Evolutionary conservation across 768 basidiomycete species (phyloP).

Genomic region (Stropharia rugosoannulata): DNA sequence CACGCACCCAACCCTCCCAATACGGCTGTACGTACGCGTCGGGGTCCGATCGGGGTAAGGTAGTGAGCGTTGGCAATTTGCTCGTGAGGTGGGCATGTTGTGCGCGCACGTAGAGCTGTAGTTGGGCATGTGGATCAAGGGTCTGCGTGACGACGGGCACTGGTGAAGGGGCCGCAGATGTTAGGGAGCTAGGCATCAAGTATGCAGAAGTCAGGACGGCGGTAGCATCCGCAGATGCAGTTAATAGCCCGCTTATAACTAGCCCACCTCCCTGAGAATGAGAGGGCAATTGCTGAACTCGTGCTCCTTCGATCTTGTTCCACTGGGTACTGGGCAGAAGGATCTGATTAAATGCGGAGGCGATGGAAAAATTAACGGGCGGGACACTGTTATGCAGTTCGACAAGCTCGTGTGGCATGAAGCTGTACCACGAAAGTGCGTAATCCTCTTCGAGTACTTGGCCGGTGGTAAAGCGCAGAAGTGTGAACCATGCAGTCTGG

Average conservation of each 20-base stretch:
- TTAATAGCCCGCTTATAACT: neutral
- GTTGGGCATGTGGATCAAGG: neutral
- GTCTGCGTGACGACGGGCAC: no score
- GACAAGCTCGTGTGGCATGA: conserved; percentile 64
- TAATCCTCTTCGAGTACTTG: conserved; percentile 70
- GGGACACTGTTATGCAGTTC: conserved; percentile 53
- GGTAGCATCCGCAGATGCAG: neutral
- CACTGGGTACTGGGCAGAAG: conserved; percentile 1
- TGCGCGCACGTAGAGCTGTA: neutral
- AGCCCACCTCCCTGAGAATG: neutral
- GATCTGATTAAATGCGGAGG: conserved; percentile 7
- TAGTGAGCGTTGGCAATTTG: conserved; percentile 7
- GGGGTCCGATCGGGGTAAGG: conserved; percentile 35
- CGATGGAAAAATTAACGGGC: conserved; percentile 11
- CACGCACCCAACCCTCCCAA: conserved; percentile 51
- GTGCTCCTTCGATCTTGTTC: neutral
- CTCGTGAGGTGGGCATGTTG: neutral
- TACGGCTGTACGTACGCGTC: conserved; percentile 52
- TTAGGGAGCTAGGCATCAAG: neutral
- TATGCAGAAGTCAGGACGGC: conserved; percentile 1
- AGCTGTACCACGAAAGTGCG: conserved; percentile 52
- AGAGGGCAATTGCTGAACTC: neutral
- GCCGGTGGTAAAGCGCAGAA: conserved; percentile 69
- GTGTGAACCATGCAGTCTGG: conserved; percentile 28
- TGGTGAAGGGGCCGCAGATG: no score